Conservation (phyloP, 208 protist genomes). For the Herpetomonas samuelpessoai region DNA sequence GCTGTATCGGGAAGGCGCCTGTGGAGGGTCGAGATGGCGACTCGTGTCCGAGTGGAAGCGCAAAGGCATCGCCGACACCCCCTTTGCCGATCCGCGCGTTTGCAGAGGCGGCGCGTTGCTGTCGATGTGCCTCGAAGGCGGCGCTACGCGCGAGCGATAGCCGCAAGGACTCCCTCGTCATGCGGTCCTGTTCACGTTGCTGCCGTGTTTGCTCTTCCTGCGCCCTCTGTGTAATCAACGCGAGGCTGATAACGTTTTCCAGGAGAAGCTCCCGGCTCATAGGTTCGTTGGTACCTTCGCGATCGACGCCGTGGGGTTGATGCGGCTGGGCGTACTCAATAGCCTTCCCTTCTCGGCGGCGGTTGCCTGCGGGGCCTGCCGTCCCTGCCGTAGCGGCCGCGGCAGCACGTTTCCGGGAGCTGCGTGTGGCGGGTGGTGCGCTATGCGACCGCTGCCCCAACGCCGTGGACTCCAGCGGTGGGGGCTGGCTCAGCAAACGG, state of each 20-base stretch:
- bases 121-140: neutral
- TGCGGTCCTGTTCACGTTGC: neutral
- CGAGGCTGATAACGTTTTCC: conserved; percentile 4
- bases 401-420: neutral
- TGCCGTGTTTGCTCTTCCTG: neutral
- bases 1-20: neutral
- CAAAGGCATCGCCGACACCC: no score
- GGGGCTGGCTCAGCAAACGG: neutral
- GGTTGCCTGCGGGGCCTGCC: neutral
- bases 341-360: no score
- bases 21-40: no score
- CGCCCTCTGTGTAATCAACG: neutral
- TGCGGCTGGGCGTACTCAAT: neutral
- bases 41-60: no score
- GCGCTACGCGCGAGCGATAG: conserved; percentile 4
- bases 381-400: neutral
- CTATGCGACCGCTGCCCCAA: neutral
- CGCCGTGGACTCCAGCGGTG: neutral
- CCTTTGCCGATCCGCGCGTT: no score
- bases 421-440: neutral
- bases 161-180: conserved; percentile 3
- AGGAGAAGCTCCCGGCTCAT: neutral
- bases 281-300: neutral
- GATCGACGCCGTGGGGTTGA: neutral
- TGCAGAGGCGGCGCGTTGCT: conserved; percentile 1